phyloP scores from a whole-genome alignment of 306 rosid species.

The Rubus idaeus region DNA sequence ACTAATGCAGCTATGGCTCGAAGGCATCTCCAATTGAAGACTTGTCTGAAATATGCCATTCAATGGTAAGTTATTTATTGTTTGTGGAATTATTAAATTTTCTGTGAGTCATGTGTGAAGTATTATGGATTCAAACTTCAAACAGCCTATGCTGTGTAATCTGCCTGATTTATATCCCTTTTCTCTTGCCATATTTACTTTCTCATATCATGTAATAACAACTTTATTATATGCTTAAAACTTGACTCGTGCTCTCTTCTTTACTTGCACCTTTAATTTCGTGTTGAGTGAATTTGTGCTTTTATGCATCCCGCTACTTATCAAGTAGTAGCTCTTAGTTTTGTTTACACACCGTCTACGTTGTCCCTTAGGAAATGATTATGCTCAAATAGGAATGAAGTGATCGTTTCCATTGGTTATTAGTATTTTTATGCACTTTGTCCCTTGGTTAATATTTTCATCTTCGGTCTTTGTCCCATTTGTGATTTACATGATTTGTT shows the following conservation, averaged over 20 bases:
- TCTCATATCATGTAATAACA: not conserved
- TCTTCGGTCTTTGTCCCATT: not conserved
- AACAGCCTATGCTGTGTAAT: too few relatives aligned
- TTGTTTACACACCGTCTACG: not conserved
- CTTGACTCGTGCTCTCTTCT: not conserved
- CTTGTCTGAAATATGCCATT: slow-evolving; percentile 77
- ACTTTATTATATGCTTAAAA: not conserved
- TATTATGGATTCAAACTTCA: not conserved
- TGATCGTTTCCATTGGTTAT: not conserved
- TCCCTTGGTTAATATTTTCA: not conserved
- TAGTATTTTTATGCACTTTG: not conserved
- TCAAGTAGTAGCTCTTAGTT: not conserved
- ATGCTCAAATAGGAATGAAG: not conserved
- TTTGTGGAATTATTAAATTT: not conserved
- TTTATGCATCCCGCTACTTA: not conserved
- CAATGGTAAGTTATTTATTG: slow-evolving; percentile 57
- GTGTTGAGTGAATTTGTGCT: too few relatives aligned
- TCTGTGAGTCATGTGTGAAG: slow-evolving; percentile 15
- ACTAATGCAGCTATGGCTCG: slow-evolving; percentile 76
- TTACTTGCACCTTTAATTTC: too few relatives aligned
- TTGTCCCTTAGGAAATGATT: not conserved
- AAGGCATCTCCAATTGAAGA: slow-evolving; percentile 74
- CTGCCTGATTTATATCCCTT: too few relatives aligned
- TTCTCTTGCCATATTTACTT: not conserved
- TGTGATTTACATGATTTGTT: slow-evolving; percentile 16